Evolutionary conservation across 495 filamentous ascomycete genomes (phyloP).

Genomic region (Thermochaetoides thermophila): DNA sequence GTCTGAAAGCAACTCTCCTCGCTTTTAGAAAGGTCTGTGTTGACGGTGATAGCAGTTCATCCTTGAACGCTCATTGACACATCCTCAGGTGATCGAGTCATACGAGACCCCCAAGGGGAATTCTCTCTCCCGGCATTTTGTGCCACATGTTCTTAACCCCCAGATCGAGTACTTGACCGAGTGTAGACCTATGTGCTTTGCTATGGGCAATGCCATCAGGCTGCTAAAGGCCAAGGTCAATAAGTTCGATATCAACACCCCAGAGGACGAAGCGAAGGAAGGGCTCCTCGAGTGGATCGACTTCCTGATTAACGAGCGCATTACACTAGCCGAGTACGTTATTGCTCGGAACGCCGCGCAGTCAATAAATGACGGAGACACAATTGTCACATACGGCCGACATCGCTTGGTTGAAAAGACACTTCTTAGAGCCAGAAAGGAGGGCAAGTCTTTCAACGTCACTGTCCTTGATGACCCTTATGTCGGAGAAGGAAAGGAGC

Average conservation of each 20-base stretch:
- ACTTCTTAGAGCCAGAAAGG: conserved; percentile 49
- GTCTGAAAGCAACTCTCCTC: conserved; percentile 73
- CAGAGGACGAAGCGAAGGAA: conserved; percentile 64
- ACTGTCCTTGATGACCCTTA: conserved; percentile 73
- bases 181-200: conserved; percentile 81
- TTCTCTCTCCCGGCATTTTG: conserved; percentile 78
- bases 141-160: conserved; percentile 76
- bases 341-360: conserved; percentile 59
- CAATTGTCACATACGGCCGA: conserved; percentile 80
- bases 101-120: conserved; percentile 77
- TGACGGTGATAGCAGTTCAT: no score
- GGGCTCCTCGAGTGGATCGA: conserved; percentile 69
- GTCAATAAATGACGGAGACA: conserved; percentile 60
- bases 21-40: conserved; percentile 70
- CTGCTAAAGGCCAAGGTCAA: conserved; percentile 83
- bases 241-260: conserved; percentile 65
- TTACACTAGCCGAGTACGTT: conserved; percentile 71
- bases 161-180: conserved; percentile 90
- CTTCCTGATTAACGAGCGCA: conserved; percentile 75
- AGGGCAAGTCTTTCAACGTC: conserved; percentile 55
- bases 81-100: conserved; percentile 62
- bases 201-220: conserved; percentile 90
- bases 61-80: no score
- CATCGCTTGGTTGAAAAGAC: conserved; percentile 72
- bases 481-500: conserved; percentile 55